A percentile compares a stretch with the other conserved stretches of the same genome.
These are phyloP conservation scores for Solanum pennellii DNA, from an alignment of 257 asterid genomes.

Conservation along the genomic window DNA sequence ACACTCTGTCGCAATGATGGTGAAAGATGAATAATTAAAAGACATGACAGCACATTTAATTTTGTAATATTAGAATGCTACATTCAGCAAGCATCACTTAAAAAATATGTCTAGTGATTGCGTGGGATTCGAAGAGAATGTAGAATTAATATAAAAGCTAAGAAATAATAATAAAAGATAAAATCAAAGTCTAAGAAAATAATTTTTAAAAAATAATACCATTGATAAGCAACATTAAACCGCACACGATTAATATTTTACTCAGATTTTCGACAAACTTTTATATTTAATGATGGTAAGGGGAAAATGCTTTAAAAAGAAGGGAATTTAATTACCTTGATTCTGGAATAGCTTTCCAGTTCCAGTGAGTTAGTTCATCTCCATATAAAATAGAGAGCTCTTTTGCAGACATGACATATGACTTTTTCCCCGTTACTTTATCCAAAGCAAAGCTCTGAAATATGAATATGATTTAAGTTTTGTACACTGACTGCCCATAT, in stretches of 20 bases:
- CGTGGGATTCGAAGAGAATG: no score
- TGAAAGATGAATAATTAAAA: no score
- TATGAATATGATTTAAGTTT: neutral
- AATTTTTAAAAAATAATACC: neutral
- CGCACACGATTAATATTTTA: neutral
- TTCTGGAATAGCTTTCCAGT: conserved; percentile 15
- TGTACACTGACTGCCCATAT: neutral
- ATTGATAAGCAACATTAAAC: neutral
- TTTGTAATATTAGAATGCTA: no score
- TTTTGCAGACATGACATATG: conserved; percentile 18
- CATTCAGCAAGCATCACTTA: no score
- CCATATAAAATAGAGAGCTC: conserved; percentile 14
- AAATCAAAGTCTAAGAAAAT: neutral
- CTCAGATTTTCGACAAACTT: no score
- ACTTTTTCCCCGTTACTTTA: conserved; percentile 12
- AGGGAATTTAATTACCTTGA: conserved; percentile 6
- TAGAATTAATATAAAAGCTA: no score
- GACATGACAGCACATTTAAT: no score
- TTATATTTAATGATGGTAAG: neutral
- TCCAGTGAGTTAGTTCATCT: conserved; percentile 16
- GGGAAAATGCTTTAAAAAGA: neutral
- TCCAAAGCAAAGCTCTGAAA: conserved; percentile 23
- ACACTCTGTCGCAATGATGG: no score
- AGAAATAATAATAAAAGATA: no score
- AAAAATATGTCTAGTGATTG: no score